These are phyloP conservation scores for Crithidia acanthocephali DNA, from an alignment of 208 protist species.

Conservation along the genomic window DNA sequence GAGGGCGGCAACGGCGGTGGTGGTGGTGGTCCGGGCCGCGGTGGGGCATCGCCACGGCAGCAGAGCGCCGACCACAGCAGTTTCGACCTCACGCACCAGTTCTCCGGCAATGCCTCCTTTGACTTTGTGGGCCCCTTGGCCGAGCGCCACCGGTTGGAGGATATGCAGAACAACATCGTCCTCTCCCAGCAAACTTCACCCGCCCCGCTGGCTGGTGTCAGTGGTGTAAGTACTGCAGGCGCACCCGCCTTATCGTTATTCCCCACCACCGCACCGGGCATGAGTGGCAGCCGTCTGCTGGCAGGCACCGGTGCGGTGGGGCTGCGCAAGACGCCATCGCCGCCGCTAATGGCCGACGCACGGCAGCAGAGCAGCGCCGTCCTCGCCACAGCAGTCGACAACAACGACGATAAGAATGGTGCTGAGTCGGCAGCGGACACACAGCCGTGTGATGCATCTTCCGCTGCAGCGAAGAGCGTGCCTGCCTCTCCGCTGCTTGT, in stretches of 20 bases:
- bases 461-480: not conserved
- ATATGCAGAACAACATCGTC: constrained; percentile 26
- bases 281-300: not conserved
- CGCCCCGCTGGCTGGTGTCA: not conserved
- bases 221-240: not conserved
- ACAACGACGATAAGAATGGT: not conserved
- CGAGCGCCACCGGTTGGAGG: constrained; percentile 41
- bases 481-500: constrained; percentile 6
- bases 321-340: constrained; percentile 25
- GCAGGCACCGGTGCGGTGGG: constrained; percentile 5
- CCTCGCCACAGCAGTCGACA: not conserved
- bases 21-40: not conserved
- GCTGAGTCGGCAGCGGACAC: not conserved
- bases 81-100: constrained; percentile 37
- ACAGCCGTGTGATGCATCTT: not conserved
- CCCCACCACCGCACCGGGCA: not conserved
- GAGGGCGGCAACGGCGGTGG: not conserved
- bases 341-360: not conserved
- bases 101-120: constrained; percentile 58
- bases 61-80: constrained; percentile 26
- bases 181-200: constrained; percentile 14
- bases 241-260: not conserved
- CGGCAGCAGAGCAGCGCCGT: constrained; percentile 8
- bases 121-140: constrained; percentile 50
- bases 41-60: constrained; percentile 8